These are phyloP conservation scores for Fusarium transvaalense DNA, from an alignment of 2,329 filamentous ascomycete genomes.

Conservation along the genomic window DNA sequence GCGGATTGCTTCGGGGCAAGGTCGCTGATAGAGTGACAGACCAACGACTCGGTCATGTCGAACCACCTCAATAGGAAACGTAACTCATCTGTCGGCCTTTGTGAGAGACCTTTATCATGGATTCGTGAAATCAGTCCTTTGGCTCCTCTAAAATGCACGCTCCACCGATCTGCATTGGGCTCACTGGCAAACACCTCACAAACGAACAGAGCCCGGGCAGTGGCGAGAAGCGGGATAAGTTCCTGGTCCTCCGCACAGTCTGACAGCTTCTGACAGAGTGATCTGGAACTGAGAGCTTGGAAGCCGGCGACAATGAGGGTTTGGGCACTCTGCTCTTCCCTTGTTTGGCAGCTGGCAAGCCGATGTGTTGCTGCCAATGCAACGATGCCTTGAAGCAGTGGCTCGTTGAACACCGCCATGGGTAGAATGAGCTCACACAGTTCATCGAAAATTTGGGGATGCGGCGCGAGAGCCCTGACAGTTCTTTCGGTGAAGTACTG, in stretches of 20 bases:
- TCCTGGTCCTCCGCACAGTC: constrained; percentile 30
- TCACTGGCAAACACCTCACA: constrained; percentile 39
- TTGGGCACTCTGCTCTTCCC: constrained; percentile 28
- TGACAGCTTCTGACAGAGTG: constrained; percentile 28
- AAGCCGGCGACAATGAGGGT: constrained; percentile 32
- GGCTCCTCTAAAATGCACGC: constrained; percentile 35
- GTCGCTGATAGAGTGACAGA: constrained; percentile 31
- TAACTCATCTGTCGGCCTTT: constrained; percentile 30
- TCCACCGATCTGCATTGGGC: constrained; percentile 37
- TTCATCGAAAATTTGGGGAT: constrained; percentile 35
- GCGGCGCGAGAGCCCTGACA: constrained; percentile 30
- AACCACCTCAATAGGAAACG: constrained; percentile 36
- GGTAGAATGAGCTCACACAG: constrained; percentile 35
- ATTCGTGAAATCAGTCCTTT: constrained; percentile 30
- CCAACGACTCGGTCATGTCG: constrained; percentile 38
- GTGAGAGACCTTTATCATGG: constrained; percentile 12
- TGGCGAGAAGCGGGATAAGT: constrained; percentile 25
- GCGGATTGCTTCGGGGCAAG: constrained; percentile 25
- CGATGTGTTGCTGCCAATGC: constrained; percentile 36
- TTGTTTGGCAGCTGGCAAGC: constrained; percentile 32
- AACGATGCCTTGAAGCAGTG: constrained; percentile 31
- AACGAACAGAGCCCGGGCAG: constrained; percentile 32
- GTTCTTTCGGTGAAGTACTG: constrained; percentile 40
- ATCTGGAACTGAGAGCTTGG: constrained; percentile 38
- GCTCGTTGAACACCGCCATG: constrained; percentile 37